Conservation (phyloP, 345 rosid genomes). For the Alliaria petiolata region DNA sequence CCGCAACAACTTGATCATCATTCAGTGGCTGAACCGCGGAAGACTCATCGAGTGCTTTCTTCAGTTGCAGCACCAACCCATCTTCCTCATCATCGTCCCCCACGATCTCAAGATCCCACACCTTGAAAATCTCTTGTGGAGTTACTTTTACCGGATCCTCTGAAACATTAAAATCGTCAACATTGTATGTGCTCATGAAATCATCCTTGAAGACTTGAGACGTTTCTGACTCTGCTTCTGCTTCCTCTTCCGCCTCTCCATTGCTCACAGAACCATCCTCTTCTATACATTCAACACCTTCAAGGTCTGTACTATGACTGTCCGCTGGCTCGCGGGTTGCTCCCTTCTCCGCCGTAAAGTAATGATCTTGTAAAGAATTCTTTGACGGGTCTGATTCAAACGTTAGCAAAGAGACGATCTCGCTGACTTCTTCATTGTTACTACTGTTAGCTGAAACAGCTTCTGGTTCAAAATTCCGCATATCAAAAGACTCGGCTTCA, state of each 20-base stretch:
- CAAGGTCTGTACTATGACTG: conserved; percentile 1
- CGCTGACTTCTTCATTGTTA: conserved; percentile 12
- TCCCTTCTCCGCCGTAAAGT: conserved; percentile 26
- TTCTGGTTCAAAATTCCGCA: conserved; percentile 9
- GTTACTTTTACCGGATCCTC: conserved; percentile 6
- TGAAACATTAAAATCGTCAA: background rate
- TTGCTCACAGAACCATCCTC: background rate
- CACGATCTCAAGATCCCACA: conserved; percentile 63
- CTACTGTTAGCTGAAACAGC: background rate
- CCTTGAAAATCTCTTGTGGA: conserved; percentile 49
- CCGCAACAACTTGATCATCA: conserved; percentile 30
- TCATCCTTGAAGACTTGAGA: conserved; percentile 29
- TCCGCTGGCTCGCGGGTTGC: conserved; percentile 15
- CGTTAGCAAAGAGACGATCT: conserved; percentile 9
- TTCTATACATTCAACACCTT: background rate
- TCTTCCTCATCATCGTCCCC: conserved; percentile 52
- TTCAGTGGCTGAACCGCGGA: conserved; percentile 1
- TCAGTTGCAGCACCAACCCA: conserved; percentile 46
- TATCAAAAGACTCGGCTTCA: background rate
- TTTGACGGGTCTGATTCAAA: conserved; percentile 27
- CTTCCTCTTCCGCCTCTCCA: background rate
- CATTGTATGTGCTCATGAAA: conserved; percentile 20
- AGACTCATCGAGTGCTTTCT: conserved; percentile 42
- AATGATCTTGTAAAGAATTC: conserved; percentile 27
- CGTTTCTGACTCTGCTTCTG: background rate